Conservation (phyloP, 345 rosid genomes). For the Lumnitzera littorea region DNA sequence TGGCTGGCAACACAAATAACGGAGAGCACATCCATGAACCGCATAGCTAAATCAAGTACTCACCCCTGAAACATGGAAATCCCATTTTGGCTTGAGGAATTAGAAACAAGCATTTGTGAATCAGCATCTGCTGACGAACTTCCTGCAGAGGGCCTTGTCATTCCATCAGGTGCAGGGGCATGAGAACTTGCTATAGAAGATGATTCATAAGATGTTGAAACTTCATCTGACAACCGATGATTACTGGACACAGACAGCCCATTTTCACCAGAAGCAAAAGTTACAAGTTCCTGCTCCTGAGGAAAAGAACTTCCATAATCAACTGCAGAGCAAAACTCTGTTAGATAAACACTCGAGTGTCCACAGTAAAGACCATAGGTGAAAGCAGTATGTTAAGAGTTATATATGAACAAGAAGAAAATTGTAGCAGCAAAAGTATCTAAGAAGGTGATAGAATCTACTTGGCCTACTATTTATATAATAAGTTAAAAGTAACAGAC, state of each 20-base stretch:
- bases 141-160: conserved; percentile 26
- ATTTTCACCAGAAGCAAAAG: conserved; percentile 32
- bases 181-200: conserved; percentile 35
- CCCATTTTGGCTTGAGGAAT: conserved; percentile 36
- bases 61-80: conserved; percentile 77
- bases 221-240: conserved; percentile 27
- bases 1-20: no score
- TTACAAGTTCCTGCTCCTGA: conserved; percentile 45
- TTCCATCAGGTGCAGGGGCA: conserved; percentile 17
- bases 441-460: no score
- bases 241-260: conserved; percentile 23
- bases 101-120: conserved; percentile 36
- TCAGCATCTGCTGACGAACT: conserved; percentile 27
- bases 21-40: not conserved
- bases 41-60: conserved; percentile 14
- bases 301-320: conserved; percentile 34
- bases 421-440: no score
- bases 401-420: no score
- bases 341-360: not conserved
- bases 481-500: no score
- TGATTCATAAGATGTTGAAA: conserved; percentile 36
- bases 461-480: no score
- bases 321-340: conserved; percentile 11
- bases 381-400: not conserved
- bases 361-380: not conserved